Evolutionary conservation across 345 rosid genomes (phyloP).

Genomic region (Syzygium oleosum): DNA sequence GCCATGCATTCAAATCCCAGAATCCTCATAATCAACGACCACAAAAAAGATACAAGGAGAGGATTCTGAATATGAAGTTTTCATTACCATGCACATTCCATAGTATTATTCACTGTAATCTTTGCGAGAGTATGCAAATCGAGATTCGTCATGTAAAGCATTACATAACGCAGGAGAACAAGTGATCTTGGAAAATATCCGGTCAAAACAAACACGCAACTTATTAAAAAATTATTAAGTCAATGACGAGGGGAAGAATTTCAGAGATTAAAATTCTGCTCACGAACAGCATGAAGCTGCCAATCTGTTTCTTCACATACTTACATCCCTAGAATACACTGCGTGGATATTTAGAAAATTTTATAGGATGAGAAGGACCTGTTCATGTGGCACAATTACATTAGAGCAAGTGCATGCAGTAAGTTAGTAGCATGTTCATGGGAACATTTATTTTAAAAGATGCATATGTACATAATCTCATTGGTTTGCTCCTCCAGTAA

Average conservation of each 20-base stretch:
- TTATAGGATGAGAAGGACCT: neutral
- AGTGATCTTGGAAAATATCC: neutral
- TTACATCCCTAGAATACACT: neutral
- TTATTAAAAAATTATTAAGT: neutral
- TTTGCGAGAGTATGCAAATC: neutral
- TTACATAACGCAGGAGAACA: neutral
- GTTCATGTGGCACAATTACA: neutral
- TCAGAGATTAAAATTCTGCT: neutral
- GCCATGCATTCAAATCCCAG: slow-evolving; percentile 6
- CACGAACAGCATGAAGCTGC: neutral
- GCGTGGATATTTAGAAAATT: neutral
- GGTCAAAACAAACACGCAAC: neutral
- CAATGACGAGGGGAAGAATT: neutral
- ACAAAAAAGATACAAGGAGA: slow-evolving; percentile 1
- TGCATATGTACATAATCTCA: neutral
- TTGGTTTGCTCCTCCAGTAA: neutral
- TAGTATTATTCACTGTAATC: neutral
- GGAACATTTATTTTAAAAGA: neutral
- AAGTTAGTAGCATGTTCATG: neutral
- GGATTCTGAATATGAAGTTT: neutral
- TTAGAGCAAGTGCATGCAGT: neutral
- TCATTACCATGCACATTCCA: neutral
- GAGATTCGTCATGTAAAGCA: neutral
- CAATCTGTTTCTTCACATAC: neutral
- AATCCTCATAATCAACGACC: slow-evolving; percentile 5